Evolutionary conservation across 371 early-diverging fungal genomes (phyloP).

Genomic region (Mortierella sp.): DNA sequence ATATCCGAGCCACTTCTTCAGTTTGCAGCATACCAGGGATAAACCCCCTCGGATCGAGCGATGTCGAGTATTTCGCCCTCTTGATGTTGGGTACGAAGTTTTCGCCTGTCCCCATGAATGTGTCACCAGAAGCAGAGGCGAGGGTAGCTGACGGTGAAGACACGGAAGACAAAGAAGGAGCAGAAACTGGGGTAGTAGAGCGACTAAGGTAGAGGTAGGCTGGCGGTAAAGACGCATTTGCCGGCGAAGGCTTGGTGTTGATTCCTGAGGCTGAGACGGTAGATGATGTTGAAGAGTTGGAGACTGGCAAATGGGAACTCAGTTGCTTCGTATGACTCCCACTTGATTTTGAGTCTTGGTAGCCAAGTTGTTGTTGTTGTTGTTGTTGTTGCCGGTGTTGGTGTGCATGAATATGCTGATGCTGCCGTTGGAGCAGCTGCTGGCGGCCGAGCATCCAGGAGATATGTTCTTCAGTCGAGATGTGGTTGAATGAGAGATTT

Average conservation of each 20-base stretch:
- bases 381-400: slow-evolving; percentile 29
- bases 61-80: slow-evolving; percentile 72
- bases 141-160: slow-evolving; percentile 30
- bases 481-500: neutral
- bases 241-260: slow-evolving; percentile 22
- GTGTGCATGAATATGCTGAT: slow-evolving; percentile 15
- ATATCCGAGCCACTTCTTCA: neutral
- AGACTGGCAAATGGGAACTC: slow-evolving; percentile 15
- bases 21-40: slow-evolving; percentile 67
- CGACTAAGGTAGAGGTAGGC: slow-evolving; percentile 44
- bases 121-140: slow-evolving; percentile 29
- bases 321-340: slow-evolving; percentile 18
- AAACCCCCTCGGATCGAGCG: slow-evolving; percentile 74
- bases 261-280: slow-evolving; percentile 21
- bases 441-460: slow-evolving; percentile 54
- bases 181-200: slow-evolving; percentile 17
- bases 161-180: slow-evolving; percentile 35
- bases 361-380: slow-evolving; percentile 20
- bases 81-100: slow-evolving; percentile 59
- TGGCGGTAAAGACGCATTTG: slow-evolving; percentile 40
- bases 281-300: slow-evolving; percentile 27
- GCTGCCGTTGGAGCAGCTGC: slow-evolving; percentile 55
- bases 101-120: slow-evolving; percentile 31
- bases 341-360: slow-evolving; percentile 21
- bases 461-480: neutral